These are phyloP conservation scores for Paramyrothecium sp. DNA, from an alignment of 2,329 filamentous ascomycete genomes.

Conservation along the genomic window DNA sequence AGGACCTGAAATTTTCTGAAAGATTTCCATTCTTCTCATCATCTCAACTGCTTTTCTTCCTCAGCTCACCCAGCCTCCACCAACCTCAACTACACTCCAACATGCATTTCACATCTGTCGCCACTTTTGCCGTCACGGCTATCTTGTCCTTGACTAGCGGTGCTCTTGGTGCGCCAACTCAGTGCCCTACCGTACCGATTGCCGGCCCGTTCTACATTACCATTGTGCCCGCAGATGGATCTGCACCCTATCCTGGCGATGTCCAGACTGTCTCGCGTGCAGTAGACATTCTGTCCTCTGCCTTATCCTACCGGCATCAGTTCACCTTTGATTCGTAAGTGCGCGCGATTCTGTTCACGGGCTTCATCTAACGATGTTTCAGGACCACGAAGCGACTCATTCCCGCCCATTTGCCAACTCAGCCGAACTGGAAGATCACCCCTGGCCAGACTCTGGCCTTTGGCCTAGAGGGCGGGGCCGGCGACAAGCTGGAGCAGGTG, in stretches of 20 bases:
- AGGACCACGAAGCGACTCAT: background rate
- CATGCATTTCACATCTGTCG: background rate
- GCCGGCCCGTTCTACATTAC: background rate
- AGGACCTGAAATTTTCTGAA: no score
- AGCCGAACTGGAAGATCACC: background rate
- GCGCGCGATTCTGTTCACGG: no score
- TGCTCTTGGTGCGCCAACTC: background rate
- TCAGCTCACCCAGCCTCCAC: no score
- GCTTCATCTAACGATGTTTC: background rate
- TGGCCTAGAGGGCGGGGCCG: background rate
- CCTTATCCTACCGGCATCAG: background rate
- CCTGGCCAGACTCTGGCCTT: background rate
- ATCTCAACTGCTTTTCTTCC: no score
- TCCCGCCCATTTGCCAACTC: background rate
- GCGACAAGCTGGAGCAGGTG: background rate
- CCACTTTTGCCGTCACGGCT: background rate
- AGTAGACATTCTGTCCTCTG: background rate
- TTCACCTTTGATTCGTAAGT: background rate
- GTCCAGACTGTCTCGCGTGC: background rate
- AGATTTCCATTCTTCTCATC: no score
- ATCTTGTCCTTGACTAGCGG: background rate
- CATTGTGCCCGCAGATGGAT: background rate
- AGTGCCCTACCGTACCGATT: background rate
- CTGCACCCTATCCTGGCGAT: background rate
- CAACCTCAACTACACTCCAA: background rate